Conservation (phyloP, 305 asterid genomes). For the Fraxinus platypoda region DNA sequence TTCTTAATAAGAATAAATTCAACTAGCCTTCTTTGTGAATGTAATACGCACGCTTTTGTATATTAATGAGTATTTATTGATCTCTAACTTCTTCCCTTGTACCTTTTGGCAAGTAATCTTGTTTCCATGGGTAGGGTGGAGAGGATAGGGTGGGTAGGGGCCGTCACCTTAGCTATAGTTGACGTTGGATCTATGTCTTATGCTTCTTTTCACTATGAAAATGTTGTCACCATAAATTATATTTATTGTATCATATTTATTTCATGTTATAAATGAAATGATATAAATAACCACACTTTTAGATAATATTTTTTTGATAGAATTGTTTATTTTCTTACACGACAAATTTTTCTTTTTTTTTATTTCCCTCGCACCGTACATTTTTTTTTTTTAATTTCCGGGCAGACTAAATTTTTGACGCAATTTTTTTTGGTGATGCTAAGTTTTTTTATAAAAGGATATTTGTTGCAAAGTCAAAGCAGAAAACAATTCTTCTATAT, state of each 20-base stretch:
- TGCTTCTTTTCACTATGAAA: too few relatives aligned
- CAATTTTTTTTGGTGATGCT: background rate
- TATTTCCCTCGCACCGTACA: background rate
- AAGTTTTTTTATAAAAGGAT: background rate
- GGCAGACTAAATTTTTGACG: background rate
- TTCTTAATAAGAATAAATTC: background rate
- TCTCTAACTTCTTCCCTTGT: background rate
- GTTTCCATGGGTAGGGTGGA: background rate
- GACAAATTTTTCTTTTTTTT: background rate
- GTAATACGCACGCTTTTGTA: background rate
- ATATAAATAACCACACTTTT: background rate
- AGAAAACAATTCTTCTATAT: too few relatives aligned
- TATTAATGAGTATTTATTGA: background rate
- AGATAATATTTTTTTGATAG: too few relatives aligned
- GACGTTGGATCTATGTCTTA: background rate
- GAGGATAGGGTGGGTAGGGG: slow-evolving; percentile 25
- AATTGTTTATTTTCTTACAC: background rate
- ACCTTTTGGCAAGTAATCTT: background rate
- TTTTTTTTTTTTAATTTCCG: too few relatives aligned
- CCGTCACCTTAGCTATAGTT: slow-evolving; percentile 5
- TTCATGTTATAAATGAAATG: too few relatives aligned
- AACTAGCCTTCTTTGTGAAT: background rate
- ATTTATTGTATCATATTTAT: too few relatives aligned
- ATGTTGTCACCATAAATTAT: too few relatives aligned
- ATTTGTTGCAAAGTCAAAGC: too few relatives aligned